These are phyloP conservation scores for Kwoniella botswanensis DNA, from an alignment of 768 basidiomycete genomes.

Conservation along the genomic window DNA sequence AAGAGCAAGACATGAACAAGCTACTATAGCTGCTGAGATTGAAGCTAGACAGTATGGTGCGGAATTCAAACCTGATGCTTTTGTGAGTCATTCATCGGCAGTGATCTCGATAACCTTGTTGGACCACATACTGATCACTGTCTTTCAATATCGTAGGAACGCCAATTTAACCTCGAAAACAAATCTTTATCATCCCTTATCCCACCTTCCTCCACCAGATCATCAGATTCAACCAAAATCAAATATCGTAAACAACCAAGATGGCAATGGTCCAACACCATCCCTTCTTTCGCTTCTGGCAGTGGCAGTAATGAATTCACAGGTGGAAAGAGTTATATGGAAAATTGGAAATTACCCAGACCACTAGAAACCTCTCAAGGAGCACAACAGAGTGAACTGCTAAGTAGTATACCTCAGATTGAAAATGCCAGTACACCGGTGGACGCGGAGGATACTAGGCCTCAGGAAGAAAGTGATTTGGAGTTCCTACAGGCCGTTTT, in stretches of 20 bases:
- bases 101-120: background rate
- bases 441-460: background rate
- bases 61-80: constrained; percentile 42
- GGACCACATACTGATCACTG: no score
- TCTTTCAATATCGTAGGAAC: constrained; percentile 32
- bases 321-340: constrained; percentile 33
- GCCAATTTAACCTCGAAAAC: constrained; percentile 43
- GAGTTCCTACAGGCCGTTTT: constrained; percentile 22
- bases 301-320: constrained; percentile 23
- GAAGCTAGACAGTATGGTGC: constrained; percentile 82
- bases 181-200: constrained; percentile 34
- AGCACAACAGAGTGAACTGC: constrained; percentile 9
- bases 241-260: constrained; percentile 24
- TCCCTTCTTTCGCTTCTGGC: constrained; percentile 12
- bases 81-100: constrained; percentile 28
- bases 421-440: background rate
- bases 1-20: constrained; percentile 79
- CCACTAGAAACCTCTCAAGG: constrained; percentile 20
- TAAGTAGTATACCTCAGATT: constrained; percentile 7
- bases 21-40: constrained; percentile 73
- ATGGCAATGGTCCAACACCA: constrained; percentile 31
- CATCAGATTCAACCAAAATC: constrained; percentile 18
- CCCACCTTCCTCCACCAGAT: constrained; percentile 16
- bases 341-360: constrained; percentile 41
- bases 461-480: constrained; percentile 17